A percentile compares a stretch with the other conserved stretches of the same genome.
Evolutionary conservation across 441 rosid species (phyloP).

Genomic region (Corymbia calophylla): DNA sequence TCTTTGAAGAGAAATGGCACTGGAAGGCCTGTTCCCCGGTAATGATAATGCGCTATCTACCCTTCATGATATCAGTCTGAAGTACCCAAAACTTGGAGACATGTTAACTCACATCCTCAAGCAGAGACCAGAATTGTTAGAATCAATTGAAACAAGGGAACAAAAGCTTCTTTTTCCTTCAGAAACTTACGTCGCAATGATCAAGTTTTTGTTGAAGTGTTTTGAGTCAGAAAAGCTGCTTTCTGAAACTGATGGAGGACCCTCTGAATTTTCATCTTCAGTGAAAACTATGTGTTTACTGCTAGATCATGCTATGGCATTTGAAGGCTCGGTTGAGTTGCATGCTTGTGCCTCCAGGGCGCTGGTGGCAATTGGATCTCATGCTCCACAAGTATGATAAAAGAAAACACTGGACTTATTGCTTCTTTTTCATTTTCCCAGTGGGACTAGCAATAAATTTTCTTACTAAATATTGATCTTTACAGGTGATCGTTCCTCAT

Average conservation of each 20-base stretch:
- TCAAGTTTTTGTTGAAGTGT: constrained; percentile 77
- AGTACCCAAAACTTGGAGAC: constrained; percentile 67
- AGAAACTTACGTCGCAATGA: constrained; percentile 68
- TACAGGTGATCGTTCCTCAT: constrained; percentile 69
- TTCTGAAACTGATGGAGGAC: constrained; percentile 38
- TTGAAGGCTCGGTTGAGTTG: constrained; percentile 80
- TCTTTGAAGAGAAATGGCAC: constrained; percentile 82
- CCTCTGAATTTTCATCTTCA: constrained; percentile 53
- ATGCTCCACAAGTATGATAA: constrained; percentile 70
- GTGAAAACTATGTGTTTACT: constrained; percentile 67
- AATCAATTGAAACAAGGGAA: constrained; percentile 60
- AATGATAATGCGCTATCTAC: constrained; percentile 41
- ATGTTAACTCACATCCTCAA: constrained; percentile 73
- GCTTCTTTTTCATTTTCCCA: not conserved
- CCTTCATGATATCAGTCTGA: constrained; percentile 36
- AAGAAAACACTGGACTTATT: not conserved
- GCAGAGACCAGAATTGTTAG: constrained; percentile 75
- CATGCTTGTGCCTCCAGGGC: constrained; percentile 86
- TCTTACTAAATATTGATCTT: constrained; percentile 4
- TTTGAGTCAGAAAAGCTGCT: constrained; percentile 71
- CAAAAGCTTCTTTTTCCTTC: constrained; percentile 83
- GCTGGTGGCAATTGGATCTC: constrained; percentile 68
- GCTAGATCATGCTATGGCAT: constrained; percentile 85
- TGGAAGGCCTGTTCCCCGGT: constrained; percentile 71
- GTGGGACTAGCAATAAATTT: not conserved